Evolutionary conservation across 768 basidiomycete genomes (phyloP).

Genomic region (Cantharellus anzutake): DNA sequence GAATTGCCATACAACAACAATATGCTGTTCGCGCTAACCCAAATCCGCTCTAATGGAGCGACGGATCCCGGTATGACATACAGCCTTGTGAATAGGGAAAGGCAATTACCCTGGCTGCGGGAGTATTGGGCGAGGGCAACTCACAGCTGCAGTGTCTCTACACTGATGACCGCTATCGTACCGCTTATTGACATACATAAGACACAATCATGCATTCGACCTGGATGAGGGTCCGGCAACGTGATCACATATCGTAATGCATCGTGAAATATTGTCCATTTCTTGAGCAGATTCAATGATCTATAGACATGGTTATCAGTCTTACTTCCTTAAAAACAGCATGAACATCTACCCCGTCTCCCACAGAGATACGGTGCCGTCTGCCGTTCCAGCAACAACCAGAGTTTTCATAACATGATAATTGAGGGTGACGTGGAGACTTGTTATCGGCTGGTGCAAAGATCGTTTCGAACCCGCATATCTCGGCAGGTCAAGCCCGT

Average conservation of each 20-base stretch:
- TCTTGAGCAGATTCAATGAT: slow-evolving; percentile 41
- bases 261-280: slow-evolving; percentile 54
- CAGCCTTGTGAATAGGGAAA: slow-evolving; percentile 26
- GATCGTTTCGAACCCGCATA: slow-evolving; percentile 13
- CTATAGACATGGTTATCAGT: too few species aligned
- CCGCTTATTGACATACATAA: slow-evolving; percentile 63
- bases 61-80: slow-evolving; percentile 68
- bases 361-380: slow-evolving; percentile 67
- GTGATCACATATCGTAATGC: slow-evolving; percentile 41
- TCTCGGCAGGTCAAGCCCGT: neutral
- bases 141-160: slow-evolving; percentile 65
- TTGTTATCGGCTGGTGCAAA: slow-evolving; percentile 29
- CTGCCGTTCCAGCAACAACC: slow-evolving; percentile 60
- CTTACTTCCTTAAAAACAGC: too few species aligned
- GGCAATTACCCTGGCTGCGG: neutral
- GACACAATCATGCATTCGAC: slow-evolving; percentile 44
- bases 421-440: slow-evolving; percentile 38
- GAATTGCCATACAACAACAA: slow-evolving; percentile 58
- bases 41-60: slow-evolving; percentile 43
- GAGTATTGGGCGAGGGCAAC: slow-evolving; percentile 15
- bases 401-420: slow-evolving; percentile 37
- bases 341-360: slow-evolving; percentile 30
- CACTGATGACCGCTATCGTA: slow-evolving; percentile 58
- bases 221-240: slow-evolving; percentile 30
- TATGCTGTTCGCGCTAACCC: slow-evolving; percentile 46